Evolutionary conservation across 257 asterid species (phyloP), one percentile per base, ranked within the genome.

Genomic region (Pogostemon cablin): DNA sequence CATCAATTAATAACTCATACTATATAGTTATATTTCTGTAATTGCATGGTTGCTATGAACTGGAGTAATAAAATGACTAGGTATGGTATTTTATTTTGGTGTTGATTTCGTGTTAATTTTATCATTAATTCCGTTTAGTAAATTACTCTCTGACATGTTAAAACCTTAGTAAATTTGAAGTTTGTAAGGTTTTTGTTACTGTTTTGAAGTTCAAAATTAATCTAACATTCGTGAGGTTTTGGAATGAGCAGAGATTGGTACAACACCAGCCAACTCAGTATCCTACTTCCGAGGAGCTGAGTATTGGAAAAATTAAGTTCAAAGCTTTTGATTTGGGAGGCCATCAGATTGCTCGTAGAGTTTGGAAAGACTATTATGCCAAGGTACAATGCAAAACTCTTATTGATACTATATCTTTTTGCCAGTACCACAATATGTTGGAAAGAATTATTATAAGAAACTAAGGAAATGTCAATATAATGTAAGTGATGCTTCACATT

Each of bases 281-380:
- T 76, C 97, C 97, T 0, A 91, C 97, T 4, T 91, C 97, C 0
- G 97, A 90, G 83, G 97, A 88, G 87, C 85, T 90, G 49, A 88
- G 97, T 72, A 88, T 90, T 74, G 97, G 97, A 12, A 86, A 85
- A 71, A 90, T 90, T 77, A 91, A 91, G 89, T 91, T 91, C 82
- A 91, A 88, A 70, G 96, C 97, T 41, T 91, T 91, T 80, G 97
- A 91, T 69, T 79, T 91, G 87, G 97, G 97, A 35, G 97, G 97
- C 46, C 97, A 91, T 83, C 96, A 91, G 86, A 88, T 88, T 56
- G 97, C 97, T 5, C 92, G 97, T 8, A 79, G 97, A 64, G 96
- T 90, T 77, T 90, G 97, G 97, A 90, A 90, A 54, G 97, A 90
- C 73, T 90, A 90, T 79, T 90, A 90, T 78, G 97, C 97, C 40